Evolutionary conservation across 805 yeast species (phyloP), one percentile per base, ranked within the genome.

Genomic region (Teunomyces lycoperdinae): DNA sequence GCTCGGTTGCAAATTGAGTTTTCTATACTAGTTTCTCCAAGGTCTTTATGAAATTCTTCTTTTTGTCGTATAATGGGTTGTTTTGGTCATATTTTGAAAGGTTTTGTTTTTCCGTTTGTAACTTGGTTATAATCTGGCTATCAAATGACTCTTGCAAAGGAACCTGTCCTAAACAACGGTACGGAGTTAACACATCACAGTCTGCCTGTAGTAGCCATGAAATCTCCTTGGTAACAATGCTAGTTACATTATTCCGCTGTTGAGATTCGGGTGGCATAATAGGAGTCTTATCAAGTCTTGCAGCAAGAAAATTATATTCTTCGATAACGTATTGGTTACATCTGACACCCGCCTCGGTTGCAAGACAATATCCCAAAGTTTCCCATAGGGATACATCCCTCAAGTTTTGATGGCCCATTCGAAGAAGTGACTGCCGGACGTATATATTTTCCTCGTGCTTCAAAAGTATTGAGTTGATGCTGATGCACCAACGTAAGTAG

Each of bases 401-500:
- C 9, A 60, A 46, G 30, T 45, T 50, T 10, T 31, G 30, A 27
- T 50, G 47, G 34, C 61, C 56, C n/a, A 46, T 9, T 11, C 29
- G 34, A 3, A 20, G n/a, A 11, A 45, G 27, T 20, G 11, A 9
- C 9, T 14, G 7, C 14, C 5, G 13, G 14, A 9, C 17, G 42
- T 17, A 9, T 16, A 20, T 42, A 33, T n/a, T 17, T 13, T 4
- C 28, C 26, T 9, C 29, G 41, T 30, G 29, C 29, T 24, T 20
- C 24, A 20, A 20, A 20, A 42, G 9, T 9, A 32, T 10, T 20
- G 39, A 34, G 34, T 45, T 24, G 9, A 65, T 43, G 4, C 47
- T 44, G 4, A 62, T 50, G 5, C 58, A 45, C 75, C 75, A 71
- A 16, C 56, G 52, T n/a, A 70, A 46, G 42, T 60, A 68, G 43